Evolutionary conservation across 768 basidiomycete genomes (phyloP), one percentile per base, ranked within the genome.

Genomic region (Calocybe cyanea): DNA sequence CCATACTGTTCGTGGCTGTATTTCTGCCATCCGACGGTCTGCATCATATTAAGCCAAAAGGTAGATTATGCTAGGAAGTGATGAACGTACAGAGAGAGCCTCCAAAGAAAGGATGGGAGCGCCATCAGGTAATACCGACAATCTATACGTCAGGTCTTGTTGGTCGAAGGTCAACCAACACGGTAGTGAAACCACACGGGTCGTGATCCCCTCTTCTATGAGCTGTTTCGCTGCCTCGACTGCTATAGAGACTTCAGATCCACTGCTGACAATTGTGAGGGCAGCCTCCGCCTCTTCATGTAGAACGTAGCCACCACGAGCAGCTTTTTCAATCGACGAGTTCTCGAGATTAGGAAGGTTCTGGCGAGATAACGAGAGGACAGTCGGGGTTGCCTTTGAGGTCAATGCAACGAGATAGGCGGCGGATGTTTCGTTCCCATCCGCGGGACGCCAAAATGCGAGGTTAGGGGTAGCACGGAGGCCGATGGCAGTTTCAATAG

Each of bases 341-440:
- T 79, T 81, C 59, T 86, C 90, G 49, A 97, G 83, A 63, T 96
- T 93, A 41, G 93, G 93, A 30, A 97, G 78, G 72, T 92, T 93
- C 71, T 95, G 89, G 33, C 89, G 81, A 43, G 91, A 90, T 45
- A 89, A 78, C 3, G 83, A 85, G 47, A 92, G 71, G 55, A 94
- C 75, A 19, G 92, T 92, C 21, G 93, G 92, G 2, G 90, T 94
- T 57, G 72, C 66, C 51, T 67, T 78, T 50, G 89, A 83, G 53
- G 77, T 73, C 56, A 97, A 66, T 37, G 92, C 87, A 46, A 85
- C 80, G 49, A 80, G 64, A 74, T 96, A 96, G 14, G 93, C 79
- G 17, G 93, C 93, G 17, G 90, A 92, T n/a, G 91, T 93, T 74
- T 97, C 94, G 64, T 96, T 95, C 25, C 94, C 93, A 63, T 96